Evolutionary conservation across 23 red algal genomes (phyloP), one percentile per base, ranked within the genome.

Genomic region (Pyropia haitanensis): DNA sequence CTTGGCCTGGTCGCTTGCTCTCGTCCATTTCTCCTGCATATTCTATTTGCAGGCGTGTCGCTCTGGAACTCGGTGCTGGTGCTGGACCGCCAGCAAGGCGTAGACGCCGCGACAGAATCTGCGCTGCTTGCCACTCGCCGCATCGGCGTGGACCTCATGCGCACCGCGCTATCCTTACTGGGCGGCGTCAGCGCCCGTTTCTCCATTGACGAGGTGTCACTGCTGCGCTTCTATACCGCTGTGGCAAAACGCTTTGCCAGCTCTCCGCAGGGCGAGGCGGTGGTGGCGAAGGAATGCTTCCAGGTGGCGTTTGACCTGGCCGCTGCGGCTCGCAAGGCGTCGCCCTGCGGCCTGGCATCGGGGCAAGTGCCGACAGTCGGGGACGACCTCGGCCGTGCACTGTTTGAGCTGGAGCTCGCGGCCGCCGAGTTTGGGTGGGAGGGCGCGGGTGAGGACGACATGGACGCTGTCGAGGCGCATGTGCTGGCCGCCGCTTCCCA

Each of bases 401-500:
- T 87, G 52, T 87, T 87, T 58, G 81, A 87, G 61, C 71, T 87
- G 16, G 26, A 71, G n/a, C 33, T 87, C 18, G 81, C 71, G 24
- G 26, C 71, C 31, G 81, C 81, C 20, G 81, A 87, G 25, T 87
- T 70, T 77, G 59, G 62, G 5, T 87, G 81, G 81, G 81, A 87
- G 53, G 64, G 48, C 18, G 81, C 58, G 32, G 64, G 8, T 46
- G 39, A 46, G 39, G 13, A 46, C 39, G 39, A 46, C 13, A 46
- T 46, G 39, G 39, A 46, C 39, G 39, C 39, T 13, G 39, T 46
- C 7, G 8, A 46, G 39, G 39, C 39, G 8, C 39, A 46, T 13
- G 39, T 46, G 39, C 8, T 46, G 39, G 39, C 39, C 39, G 39
- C 39, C 39, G 39, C 39, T 12, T 10, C 39, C 39, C 39, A 46